Evolutionary conservation across 306 rosid species (phyloP).

Genomic region (Chamaecrista fasciculata): DNA sequence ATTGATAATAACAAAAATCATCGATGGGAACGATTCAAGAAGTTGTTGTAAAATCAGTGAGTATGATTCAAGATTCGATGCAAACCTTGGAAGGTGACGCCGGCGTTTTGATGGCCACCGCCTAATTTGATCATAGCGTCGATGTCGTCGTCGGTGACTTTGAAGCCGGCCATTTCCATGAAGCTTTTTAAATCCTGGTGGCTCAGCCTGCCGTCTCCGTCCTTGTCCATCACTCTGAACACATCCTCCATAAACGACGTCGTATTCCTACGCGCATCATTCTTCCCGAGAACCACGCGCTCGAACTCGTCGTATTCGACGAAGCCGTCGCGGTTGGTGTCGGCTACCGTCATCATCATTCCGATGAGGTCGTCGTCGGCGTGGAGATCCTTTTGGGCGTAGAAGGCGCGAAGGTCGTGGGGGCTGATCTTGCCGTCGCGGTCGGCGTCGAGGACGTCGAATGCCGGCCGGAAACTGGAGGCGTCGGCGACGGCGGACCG

Average conservation of each 20-base stretch:
- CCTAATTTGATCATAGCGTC: conserved; percentile 66
- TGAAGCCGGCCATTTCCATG: conserved; percentile 63
- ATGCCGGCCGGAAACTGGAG: conserved; percentile 59
- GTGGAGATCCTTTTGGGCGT: conserved; percentile 23
- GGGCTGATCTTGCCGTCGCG: conserved; percentile 77
- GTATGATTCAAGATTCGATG: conserved; percentile 46
- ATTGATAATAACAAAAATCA: background rate
- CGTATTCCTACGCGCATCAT: conserved; percentile 19
- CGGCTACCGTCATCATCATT: conserved; percentile 79
- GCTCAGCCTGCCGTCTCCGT: conserved; percentile 84
- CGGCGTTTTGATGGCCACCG: conserved; percentile 54
- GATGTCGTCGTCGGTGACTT: conserved; percentile 59
- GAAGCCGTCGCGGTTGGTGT: conserved; percentile 69
- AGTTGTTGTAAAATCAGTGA: background rate
- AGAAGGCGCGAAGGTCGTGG: conserved; percentile 74
- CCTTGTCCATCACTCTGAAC: conserved; percentile 80
- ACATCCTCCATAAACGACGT: conserved; percentile 68
- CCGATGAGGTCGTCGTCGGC: conserved; percentile 55
- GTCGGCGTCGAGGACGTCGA: conserved; percentile 73
- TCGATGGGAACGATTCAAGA: background rate
- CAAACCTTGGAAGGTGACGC: conserved; percentile 67
- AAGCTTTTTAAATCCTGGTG: conserved; percentile 66
- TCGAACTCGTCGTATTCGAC: conserved; percentile 93
- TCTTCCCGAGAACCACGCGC: conserved; percentile 47
- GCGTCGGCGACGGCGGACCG: background rate